phyloP scores from a whole-genome alignment of 257 asterid species.

The Petunia axillaris region DNA sequence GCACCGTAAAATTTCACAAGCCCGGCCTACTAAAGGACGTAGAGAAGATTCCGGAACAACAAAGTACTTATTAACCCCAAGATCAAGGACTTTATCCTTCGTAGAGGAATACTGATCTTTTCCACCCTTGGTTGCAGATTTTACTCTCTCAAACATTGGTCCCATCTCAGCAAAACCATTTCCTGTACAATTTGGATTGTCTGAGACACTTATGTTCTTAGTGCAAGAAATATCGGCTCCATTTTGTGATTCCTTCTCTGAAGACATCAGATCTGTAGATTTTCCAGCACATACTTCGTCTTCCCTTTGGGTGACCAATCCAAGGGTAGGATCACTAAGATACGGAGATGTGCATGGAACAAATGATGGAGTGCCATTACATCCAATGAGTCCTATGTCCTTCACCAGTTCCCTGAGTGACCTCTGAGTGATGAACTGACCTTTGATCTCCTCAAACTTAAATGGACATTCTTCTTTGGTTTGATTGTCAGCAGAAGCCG shows the following conservation, averaged over 20 bases:
- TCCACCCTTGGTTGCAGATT: conserved; percentile 37
- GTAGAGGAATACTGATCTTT: conserved; percentile 43
- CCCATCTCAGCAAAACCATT: conserved; percentile 38
- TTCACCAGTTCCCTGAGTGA: conserved; percentile 73
- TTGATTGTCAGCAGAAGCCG: conserved; percentile 38
- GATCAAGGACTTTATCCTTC: conserved; percentile 44
- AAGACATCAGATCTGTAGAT: conserved; percentile 38
- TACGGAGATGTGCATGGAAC: conserved; percentile 43
- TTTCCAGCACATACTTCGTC: conserved; percentile 37
- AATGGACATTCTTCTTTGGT: conserved; percentile 57
- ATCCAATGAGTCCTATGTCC: conserved; percentile 66
- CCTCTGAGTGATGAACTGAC: conserved; percentile 61
- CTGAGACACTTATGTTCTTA: conserved; percentile 33
- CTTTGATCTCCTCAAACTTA: conserved; percentile 72
- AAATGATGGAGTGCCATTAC: conserved; percentile 62
- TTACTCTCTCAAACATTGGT: conserved; percentile 43
- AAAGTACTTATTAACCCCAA: conserved; percentile 47
- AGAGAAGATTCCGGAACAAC: conserved; percentile 61
- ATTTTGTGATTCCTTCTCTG: conserved; percentile 33
- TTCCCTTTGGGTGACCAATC: conserved; percentile 39
- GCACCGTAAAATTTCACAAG: conserved; percentile 57
- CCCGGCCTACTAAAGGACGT: conserved; percentile 68
- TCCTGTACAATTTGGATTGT: conserved; percentile 37
- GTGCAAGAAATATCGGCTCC: conserved; percentile 35
- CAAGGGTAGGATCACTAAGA: conserved; percentile 53